These are phyloP conservation scores for Tricholoma sp. DNA, from an alignment of 768 basidiomycete species.

Conservation along the genomic window DNA sequence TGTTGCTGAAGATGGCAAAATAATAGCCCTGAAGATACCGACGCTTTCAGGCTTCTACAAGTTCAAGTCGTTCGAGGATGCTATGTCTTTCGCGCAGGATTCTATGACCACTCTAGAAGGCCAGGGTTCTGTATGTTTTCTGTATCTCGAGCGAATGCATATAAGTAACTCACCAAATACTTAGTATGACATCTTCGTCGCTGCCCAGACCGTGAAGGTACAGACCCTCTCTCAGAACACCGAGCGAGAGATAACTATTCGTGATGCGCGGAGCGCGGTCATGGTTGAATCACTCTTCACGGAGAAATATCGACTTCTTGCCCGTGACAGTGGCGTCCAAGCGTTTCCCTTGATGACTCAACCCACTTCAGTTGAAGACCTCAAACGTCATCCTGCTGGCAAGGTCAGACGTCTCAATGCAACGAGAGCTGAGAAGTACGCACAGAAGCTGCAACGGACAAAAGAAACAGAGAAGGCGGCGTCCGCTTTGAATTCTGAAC, in stretches of 20 bases:
- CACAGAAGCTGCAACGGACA: too few species aligned
- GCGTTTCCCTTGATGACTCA: background rate
- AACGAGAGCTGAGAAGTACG: too few species aligned
- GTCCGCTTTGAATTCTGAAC: too few species aligned
- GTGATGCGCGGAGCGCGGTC: background rate
- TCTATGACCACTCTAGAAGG: background rate
- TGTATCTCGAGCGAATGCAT: background rate
- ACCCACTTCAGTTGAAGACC: background rate
- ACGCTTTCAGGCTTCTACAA: background rate
- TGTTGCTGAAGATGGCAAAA: background rate
- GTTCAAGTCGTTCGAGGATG: background rate
- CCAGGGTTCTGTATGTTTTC: background rate
- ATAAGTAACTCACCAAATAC: background rate
- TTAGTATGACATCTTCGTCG: background rate
- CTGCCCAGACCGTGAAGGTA: background rate
- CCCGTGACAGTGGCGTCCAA: background rate
- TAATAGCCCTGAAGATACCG: background rate
- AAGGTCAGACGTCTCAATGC: too few species aligned
- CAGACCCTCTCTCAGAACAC: background rate
- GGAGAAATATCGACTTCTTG: background rate
- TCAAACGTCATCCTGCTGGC: background rate
- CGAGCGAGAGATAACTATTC: background rate
- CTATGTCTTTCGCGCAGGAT: background rate
- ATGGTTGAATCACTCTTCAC: background rate
- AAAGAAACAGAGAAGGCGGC: background rate